Base-by-base conservation (phyloP, 495 filamentous ascomycete genomes). In the Emericellopsis terricola region DNA sequence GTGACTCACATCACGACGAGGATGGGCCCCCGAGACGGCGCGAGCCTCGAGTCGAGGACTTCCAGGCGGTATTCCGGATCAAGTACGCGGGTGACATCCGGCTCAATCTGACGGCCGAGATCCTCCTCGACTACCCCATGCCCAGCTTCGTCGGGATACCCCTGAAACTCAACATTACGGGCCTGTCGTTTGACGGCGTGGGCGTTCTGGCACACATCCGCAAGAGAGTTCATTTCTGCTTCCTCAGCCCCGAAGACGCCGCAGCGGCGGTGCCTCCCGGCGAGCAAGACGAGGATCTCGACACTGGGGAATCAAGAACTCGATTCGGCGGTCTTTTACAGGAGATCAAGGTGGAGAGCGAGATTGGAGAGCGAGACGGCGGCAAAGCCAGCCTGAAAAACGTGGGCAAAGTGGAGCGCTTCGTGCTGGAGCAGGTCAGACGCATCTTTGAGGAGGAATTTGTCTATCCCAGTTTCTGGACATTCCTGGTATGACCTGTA, bases 371-470 rank as follows among this genome's bases (percentile, higher is more conserved):
- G 48, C 73, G 81, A 43, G 84, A 84, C 46, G 76, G 80, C 38
- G 82, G 83, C 19, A 92, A 86, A 56, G 85, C 92, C 55, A 84
- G 85, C 20, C 56, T 97, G 18, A 96, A 94, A 62, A 97, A 97
- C 55, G 85, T 97, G 24, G 86, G 91, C 13, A 97, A 97, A 59
- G 89, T 97, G 24, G 89, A 97, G 59, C 76, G 83, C 40, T 97
- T 97, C 50, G 82, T 97, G 30, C 66, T 97, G 15, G 87, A 94
- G 50, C 91, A 96, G 51, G 89, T 97, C 21, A 74, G 87, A 38
- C 70, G 85, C 37, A 94, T 96, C 38, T 96, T 97, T 47, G 89
- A 97, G 55, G 89, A 94, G 48, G 89, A 97, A 53, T 81, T 97
- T 51, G 86, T 97, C 15, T 97, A 86, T 58, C 89, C 89, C 26